Evolutionary conservation across 2,329 filamentous ascomycete genomes (phyloP).

Genomic region (Aureobasidium melanogenum): DNA sequence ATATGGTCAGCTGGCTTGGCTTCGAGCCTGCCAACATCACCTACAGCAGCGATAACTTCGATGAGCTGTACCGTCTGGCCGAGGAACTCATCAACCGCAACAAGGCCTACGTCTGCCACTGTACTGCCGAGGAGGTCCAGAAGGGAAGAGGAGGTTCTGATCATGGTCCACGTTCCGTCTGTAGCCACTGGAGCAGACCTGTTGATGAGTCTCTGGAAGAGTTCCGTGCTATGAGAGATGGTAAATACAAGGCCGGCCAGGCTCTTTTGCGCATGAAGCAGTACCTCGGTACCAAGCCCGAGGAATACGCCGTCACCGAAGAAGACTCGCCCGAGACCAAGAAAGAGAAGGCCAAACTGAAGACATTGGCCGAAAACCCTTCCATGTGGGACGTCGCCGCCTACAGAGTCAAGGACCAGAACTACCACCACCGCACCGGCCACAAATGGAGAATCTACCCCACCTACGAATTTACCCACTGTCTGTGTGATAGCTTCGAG

Average conservation of each 20-base stretch:
- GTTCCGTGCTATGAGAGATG: constrained; percentile 84
- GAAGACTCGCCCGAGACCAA: constrained; percentile 24
- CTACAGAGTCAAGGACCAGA: constrained; percentile 71
- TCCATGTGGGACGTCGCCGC: constrained; percentile 96
- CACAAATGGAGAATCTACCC: constrained; percentile 88
- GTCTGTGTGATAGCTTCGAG: constrained; percentile 86
- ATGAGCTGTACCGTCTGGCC: constrained; percentile 77
- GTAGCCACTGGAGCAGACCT: constrained; percentile 66
- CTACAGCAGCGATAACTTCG: constrained; percentile 84
- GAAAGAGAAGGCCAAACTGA: constrained; percentile 26
- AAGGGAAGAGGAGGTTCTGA: constrained; percentile 72
- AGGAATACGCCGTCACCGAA: constrained; percentile 26
- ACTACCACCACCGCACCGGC: constrained; percentile 69
- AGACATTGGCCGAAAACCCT: constrained; percentile 59
- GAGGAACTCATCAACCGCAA: constrained; percentile 70
- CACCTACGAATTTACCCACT: constrained; percentile 83
- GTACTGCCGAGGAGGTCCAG: constrained; percentile 74
- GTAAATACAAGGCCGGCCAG: constrained; percentile 76
- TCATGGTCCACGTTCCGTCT: constrained; percentile 64
- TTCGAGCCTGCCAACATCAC: constrained; percentile 75
- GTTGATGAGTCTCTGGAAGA: constrained; percentile 69
- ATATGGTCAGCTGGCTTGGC: constrained; percentile 78
- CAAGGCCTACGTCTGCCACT: constrained; percentile 76
- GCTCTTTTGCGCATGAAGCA: constrained; percentile 92
- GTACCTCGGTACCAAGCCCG: constrained; percentile 47